Base-by-base conservation (phyloP, 2,329 filamentous ascomycete species). In the Fusarium oligoseptatum region DNA sequence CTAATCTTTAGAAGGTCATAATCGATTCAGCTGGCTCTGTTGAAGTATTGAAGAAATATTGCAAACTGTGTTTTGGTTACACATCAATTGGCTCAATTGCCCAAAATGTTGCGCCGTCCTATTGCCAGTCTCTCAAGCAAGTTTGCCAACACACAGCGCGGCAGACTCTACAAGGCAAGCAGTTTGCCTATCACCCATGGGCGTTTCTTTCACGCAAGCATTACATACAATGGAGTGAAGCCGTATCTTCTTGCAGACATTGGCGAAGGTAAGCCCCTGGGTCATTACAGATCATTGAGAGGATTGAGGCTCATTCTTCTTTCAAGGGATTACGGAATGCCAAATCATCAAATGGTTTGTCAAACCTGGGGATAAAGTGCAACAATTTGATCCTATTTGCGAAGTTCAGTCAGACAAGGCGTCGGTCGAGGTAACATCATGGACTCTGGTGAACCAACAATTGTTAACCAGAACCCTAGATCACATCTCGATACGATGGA, bases 321-420 rank as follows among this genome's bases (percentile, higher is more conserved):
- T 34, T 34, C 32, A 20, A 71, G 70, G 70, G 14, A 72, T 72
- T 4, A 72, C 70, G 0, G 70, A 72, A 39, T 72, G 70, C 29
- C 70, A 66, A 17, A 58, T 72, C 17, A 61, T 67, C 3, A 58
- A 50, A 12, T 72, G 70, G 70, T 27, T 36, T 12, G 70, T 72
- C 2, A 72, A 70, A 2, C 27, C 36, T 2, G 70, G 70, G 1
- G 70, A 72, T 22, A 10, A 57, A 4, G 62, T 72, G 1, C 34
- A 67, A 20, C 27, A 72, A 24, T 72, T 72, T 27, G 63, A 70
- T 24, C 66, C 70, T 3, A 72, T 72, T 5, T 72, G 70, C 8
- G 70, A 72, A 43, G 66, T 72, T 2, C 70, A 72, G 14, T 72
- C 70, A 3, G 70, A 72, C 50, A 72, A 72, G 20, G 70, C 70